Percentiles rank a stretch among this genome's conserved stretches.
Evolutionary conservation across 225 moss, liverwort and hornwort species (phyloP).

Genomic region (Sphagnum contortum): DNA sequence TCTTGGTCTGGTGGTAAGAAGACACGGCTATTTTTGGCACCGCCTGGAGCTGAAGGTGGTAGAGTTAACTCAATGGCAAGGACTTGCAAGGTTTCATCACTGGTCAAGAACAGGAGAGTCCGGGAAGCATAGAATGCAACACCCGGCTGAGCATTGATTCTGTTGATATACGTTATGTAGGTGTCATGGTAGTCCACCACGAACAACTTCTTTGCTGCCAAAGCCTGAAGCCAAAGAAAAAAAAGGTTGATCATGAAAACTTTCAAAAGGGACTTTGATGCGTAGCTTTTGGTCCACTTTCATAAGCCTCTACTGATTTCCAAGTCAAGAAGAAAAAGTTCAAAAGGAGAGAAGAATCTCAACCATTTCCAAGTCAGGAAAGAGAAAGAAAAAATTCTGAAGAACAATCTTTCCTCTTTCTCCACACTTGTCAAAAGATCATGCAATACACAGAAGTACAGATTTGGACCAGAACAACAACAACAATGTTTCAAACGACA

Average conservation of each 20-base stretch:
- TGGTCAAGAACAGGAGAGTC: background rate
- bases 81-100: background rate
- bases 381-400: too few relatives aligned
- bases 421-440: too few relatives aligned
- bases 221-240: slow-evolving; percentile 32
- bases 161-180: slow-evolving; percentile 45
- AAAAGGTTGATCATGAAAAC: slow-evolving; percentile 23
- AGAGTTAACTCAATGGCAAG: slow-evolving; percentile 1
- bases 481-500: slow-evolving; percentile 29
- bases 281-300: too few relatives aligned
- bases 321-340: slow-evolving; percentile 22
- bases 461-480: slow-evolving; percentile 62
- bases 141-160: slow-evolving; percentile 15
- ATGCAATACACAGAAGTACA: too few relatives aligned
- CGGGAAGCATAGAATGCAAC: slow-evolving; percentile 22
- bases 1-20: background rate
- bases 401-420: too few relatives aligned
- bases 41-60: background rate
- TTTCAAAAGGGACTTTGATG: too few relatives aligned
- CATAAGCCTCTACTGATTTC: too few relatives aligned
- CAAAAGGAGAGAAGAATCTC: too few relatives aligned
- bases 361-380: too few relatives aligned
- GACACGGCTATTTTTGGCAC: background rate
- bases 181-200: slow-evolving; percentile 64
- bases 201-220: slow-evolving; percentile 45